Evolutionary conservation across 495 filamentous ascomycete genomes (phyloP).

Genomic region (Aspergillus ellipticus): DNA sequence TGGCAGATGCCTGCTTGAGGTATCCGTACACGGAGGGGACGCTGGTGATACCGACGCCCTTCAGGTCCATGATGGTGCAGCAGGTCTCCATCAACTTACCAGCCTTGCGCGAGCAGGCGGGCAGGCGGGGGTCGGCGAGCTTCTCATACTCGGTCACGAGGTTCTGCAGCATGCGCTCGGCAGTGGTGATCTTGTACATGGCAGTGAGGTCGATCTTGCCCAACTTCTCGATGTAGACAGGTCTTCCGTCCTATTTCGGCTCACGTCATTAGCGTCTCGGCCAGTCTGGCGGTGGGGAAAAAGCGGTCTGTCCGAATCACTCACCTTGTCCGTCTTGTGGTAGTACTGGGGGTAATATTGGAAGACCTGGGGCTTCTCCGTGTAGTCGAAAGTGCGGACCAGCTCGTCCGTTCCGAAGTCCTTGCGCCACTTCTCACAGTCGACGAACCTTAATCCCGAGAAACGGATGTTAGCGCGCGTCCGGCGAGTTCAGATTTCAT

Average conservation of each 20-base stretch:
- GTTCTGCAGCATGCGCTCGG: conserved; percentile 92
- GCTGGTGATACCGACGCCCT: conserved; percentile 82
- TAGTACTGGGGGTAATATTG: conserved; percentile 98
- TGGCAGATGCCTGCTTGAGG: conserved; percentile 70
- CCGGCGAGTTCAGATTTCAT: background rate
- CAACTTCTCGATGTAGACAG: conserved; percentile 93
- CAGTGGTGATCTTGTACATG: conserved; percentile 91
- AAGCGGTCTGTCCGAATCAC: conserved; percentile 14
- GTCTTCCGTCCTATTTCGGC: conserved; percentile 75
- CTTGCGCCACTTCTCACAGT: conserved; percentile 87
- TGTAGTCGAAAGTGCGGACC: conserved; percentile 76
- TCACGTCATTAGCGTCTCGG: conserved; percentile 11
- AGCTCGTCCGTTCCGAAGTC: conserved; percentile 85
- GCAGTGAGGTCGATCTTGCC: conserved; percentile 86
- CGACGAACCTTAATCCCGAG: conserved; percentile 68
- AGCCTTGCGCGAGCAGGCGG: conserved; percentile 91
- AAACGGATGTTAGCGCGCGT: conserved; percentile 6
- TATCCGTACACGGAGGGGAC: conserved; percentile 81
- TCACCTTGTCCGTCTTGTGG: conserved; percentile 95
- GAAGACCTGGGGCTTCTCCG: conserved; percentile 82
- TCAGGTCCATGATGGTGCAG: conserved; percentile 95
- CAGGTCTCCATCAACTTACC: conserved; percentile 91
- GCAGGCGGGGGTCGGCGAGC: conserved; percentile 84
- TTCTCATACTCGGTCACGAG: conserved; percentile 97
- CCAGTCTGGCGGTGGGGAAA: background rate